Base-by-base conservation (phyloP, 306 rosid species). In the Carpinus viminea region DNA sequence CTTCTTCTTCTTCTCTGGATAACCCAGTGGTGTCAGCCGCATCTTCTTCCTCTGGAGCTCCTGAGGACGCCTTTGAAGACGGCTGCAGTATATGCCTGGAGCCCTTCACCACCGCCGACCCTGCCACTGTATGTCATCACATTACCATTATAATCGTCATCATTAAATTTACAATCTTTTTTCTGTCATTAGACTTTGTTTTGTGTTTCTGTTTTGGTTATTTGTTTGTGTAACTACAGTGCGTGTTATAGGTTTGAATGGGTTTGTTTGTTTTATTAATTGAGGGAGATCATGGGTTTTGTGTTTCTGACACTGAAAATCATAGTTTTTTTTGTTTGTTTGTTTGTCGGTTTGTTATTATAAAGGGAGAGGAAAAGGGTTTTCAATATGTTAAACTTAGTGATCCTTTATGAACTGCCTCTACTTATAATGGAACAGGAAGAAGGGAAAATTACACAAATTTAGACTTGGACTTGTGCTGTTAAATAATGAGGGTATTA, bases 1-100 rank as follows among this genome's bases (percentile, higher is more conserved):
- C 85, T 2, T 55, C 81, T 26, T 31, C 84, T 0, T 72, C 77
- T 77, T 73, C 75, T 3, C 43, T 80, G 6, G 82, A 45, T 81
- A 78, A 73, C 76, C 43, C 83, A 12, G 64, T 83, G 64, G 21
- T 77, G 76, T 79, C 81, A n/a, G 53, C 88, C 28, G 64, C 86
- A 21, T 84, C 90, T 1, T 84, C 90, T 0, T 75, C 84, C 52
- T 83, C 85, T 77, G 71, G 76, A 38, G 16, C 77, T 74, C 70
- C 80, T 12, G 92, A 86, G 2, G 97, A 94, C 77, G 65, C 59
- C 74, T 74, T 54, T 1, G 98, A 92, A 53, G 96, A 94, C 76
- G 88, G 85, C 45, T 94, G 98, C 86, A 92, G 98, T 71, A 92
- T 94, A 18, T 94, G 98, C 79, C 88, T 94, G 0, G 96, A 93